Evolutionary conservation across 1,284 basidiomycete species (phyloP).

Genomic region (Tylopilus sp.): DNA sequence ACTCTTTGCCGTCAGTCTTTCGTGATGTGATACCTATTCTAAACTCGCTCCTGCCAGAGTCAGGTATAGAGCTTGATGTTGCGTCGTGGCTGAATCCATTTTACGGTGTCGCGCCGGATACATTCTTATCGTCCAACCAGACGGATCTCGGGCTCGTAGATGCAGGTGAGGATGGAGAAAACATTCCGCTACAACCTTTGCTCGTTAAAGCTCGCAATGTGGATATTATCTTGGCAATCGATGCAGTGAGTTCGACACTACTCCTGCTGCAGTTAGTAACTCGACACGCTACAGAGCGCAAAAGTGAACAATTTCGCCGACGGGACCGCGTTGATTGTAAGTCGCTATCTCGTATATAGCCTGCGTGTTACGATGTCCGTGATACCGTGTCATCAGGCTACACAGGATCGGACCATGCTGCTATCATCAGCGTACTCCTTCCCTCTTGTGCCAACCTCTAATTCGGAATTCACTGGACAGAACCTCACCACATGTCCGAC

Average conservation of each 20-base stretch:
- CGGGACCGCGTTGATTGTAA: conserved; percentile 41
- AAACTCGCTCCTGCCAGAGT: conserved; percentile 22
- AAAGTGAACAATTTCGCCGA: conserved; percentile 36
- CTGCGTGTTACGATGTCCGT: too few relatives aligned
- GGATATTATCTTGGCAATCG: conserved; percentile 52
- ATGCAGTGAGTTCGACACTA: conserved; percentile 36
- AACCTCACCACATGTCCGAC: conserved; percentile 39
- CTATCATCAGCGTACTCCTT: conserved; percentile 40
- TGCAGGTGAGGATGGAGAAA: conserved; percentile 42
- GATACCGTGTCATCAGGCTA: conserved; percentile 25
- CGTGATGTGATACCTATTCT: conserved; percentile 25
- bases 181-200: conserved; percentile 50
- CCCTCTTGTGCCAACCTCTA: conserved; percentile 37
- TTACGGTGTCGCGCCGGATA: conserved; percentile 35
- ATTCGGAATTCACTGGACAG: conserved; percentile 32
- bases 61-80: conserved; percentile 27
- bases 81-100: conserved; percentile 42
- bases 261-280: neutral
- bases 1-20: conserved; percentile 19
- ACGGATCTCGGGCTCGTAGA: conserved; percentile 37
- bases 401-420: conserved; percentile 37
- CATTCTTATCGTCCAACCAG: conserved; percentile 37
- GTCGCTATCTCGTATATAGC: conserved; percentile 12
- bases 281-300: conserved; percentile 22
- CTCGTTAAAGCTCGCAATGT: conserved; percentile 47